phyloP scores from a whole-genome alignment of 257 asterid genomes.

The Coffea eugenioides region DNA sequence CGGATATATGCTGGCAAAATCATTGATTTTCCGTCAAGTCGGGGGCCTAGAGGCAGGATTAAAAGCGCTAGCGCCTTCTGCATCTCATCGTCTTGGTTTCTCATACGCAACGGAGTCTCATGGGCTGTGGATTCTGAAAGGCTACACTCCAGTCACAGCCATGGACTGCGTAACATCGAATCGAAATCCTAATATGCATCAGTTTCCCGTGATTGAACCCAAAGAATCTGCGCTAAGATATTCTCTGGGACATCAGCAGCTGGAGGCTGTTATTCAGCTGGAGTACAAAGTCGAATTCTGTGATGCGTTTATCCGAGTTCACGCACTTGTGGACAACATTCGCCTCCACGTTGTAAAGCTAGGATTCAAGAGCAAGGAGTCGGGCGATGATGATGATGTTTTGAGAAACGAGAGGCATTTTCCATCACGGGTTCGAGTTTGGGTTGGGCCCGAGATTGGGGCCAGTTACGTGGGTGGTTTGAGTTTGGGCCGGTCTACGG shows the following conservation, averaged over 20 bases:
- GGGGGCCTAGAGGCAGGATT: constrained; percentile 40
- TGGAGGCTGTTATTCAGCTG: constrained; percentile 79
- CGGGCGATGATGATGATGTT: constrained; percentile 13
- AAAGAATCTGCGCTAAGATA: constrained; percentile 61
- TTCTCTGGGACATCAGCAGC: constrained; percentile 82
- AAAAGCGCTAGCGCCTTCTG: constrained; percentile 30
- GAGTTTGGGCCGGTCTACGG: constrained; percentile 75
- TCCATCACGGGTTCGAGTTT: constrained; percentile 68
- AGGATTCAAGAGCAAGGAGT: constrained; percentile 49
- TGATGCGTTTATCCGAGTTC: constrained; percentile 64
- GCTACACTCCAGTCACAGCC: constrained; percentile 68
- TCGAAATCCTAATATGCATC: constrained; percentile 21
- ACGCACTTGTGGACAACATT: constrained; percentile 66
- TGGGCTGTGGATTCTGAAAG: constrained; percentile 75
- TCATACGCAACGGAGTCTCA: constrained; percentile 75
- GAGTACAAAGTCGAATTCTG: constrained; percentile 58
- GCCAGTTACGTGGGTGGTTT: constrained; percentile 70
- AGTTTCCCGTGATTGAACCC: constrained; percentile 41
- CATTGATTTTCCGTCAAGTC: constrained; percentile 57
- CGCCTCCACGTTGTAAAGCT: constrained; percentile 65
- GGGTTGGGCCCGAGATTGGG: constrained; percentile 92
- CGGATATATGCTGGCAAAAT: constrained; percentile 76
- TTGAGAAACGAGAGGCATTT: constrained; percentile 61
- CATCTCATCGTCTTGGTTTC: constrained; percentile 45
- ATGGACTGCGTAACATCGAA: constrained; percentile 41